Evolutionary conservation across 768 basidiomycete genomes (phyloP), one percentile per base, ranked within the genome.

Genomic region (Tricholoma sp.): DNA sequence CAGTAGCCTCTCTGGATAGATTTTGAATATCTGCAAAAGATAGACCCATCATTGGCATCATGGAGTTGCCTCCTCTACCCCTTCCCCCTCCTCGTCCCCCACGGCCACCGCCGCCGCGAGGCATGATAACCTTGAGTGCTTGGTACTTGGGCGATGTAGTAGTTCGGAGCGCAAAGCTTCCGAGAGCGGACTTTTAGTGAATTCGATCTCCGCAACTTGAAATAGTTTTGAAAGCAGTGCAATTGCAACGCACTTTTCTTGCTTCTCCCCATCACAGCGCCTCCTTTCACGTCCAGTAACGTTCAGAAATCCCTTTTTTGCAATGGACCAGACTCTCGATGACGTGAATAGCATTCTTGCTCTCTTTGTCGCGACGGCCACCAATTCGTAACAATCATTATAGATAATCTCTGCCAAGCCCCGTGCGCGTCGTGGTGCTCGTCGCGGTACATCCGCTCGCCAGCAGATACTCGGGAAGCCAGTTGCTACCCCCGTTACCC

Each of bases 271-370:
- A 68, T 66, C 69, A 58, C 54, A 56, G 57, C 45, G 28, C n/a
- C 56, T 49, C 54, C 59, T 64, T 63, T 57, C 49, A 44, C 59
- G 58, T 56, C 50, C 34, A 55, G 37, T 36, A 17, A 59, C 56
- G 49, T 53, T 50, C 62, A 50, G 55, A 17, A 53, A 33, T 52
- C 54, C 56, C 39, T 53, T 39, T 18, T 42, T 28, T 56, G 70
- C 60, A 68, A 89, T 93, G 86, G 89, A 93, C 74, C 88, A 88
- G 74, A 80, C 88, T 65, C 87, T 93, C 57, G 90, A 93, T 69
- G 86, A 91, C 57, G 90, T 93, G 56, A 18, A 81, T 75, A 57
- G 31, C 60, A 57, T 44, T 29, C 52, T 55, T 4, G 15, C 5
- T 39, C 15, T 31, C 53, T 57, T 65, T 57, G 55, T 51, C 53